A percentile compares a stretch with the other conserved stretches of the same genome.
These are phyloP conservation scores for Phytophthora boehmeriae DNA, from an alignment of 352 stramenopile genomes.

Conservation along the genomic window DNA sequence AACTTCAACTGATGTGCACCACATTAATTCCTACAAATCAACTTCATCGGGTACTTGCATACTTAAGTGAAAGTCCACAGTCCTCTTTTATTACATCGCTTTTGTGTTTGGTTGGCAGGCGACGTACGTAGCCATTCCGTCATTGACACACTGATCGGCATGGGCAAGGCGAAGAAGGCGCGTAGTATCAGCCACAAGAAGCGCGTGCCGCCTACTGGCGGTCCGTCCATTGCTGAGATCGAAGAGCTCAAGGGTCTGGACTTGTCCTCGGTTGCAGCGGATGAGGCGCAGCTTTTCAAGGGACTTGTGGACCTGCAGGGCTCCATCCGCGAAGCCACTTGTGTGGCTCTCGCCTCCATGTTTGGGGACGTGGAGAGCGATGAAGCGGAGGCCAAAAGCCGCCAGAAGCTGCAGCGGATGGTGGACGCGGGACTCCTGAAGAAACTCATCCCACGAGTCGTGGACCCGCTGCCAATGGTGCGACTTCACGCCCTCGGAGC, in stretches of 20 bases:
- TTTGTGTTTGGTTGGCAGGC: slow-evolving; percentile 37
- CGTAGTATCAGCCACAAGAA: slow-evolving; percentile 88
- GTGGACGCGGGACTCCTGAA: slow-evolving; percentile 75
- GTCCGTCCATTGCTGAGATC: slow-evolving; percentile 59
- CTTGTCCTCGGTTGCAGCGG: slow-evolving; percentile 47
- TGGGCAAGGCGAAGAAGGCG: slow-evolving; percentile 90
- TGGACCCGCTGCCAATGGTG: slow-evolving; percentile 86
- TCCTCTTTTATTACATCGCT: too few relatives aligned
- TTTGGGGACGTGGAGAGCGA: slow-evolving; percentile 74
- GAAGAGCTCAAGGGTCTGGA: slow-evolving; percentile 55
- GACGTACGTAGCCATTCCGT: slow-evolving; percentile 20
- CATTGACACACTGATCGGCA: slow-evolving; percentile 25
- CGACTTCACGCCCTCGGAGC: slow-evolving; percentile 82
- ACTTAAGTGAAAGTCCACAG: too few relatives aligned
- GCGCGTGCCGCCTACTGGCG: slow-evolving; percentile 62
- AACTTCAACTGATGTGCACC: slow-evolving; percentile 9
- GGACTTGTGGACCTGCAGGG: slow-evolving; percentile 76
- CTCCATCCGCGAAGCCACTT: slow-evolving; percentile 86
- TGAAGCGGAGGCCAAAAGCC: slow-evolving; percentile 56
- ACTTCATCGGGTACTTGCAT: slow-evolving; percentile 1
- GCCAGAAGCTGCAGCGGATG: slow-evolving; percentile 78
- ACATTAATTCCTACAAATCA: background rate
- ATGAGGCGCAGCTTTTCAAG: slow-evolving; percentile 76
- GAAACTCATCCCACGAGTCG: slow-evolving; percentile 86
- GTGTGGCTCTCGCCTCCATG: slow-evolving; percentile 84